Percentiles rank a stretch among this genome's conserved stretches.
phyloP scores from a whole-genome alignment of 768 basidiomycete species.

The Lactarius psammicola region DNA sequence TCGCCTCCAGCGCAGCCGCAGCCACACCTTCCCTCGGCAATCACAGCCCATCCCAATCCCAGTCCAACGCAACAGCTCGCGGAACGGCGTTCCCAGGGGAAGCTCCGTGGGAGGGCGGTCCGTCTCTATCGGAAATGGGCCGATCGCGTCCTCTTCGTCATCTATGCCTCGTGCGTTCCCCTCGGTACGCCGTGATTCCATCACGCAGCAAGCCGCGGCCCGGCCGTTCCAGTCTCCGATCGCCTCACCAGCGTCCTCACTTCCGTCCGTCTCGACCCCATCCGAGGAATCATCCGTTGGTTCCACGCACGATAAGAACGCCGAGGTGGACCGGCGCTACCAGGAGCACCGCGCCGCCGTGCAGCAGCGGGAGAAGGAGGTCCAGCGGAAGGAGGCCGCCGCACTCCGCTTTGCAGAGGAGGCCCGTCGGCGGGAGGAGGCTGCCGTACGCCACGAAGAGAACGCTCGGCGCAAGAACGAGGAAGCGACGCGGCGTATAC shows the following conservation, averaged over 20 bases:
- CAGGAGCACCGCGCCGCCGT: constrained; percentile 12
- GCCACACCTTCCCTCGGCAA: background rate
- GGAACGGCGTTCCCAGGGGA: constrained; percentile 8
- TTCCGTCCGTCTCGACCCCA: constrained; percentile 15
- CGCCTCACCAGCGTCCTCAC: constrained; percentile 13
- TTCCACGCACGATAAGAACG: background rate
- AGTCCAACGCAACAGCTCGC: constrained; percentile 15
- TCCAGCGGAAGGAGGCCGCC: constrained; percentile 16
- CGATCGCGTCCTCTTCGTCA: constrained; percentile 4
- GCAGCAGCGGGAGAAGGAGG: constrained; percentile 15
- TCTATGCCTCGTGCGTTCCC: constrained; percentile 16
- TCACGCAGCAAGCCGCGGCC: constrained; percentile 1
- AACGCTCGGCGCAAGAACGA: constrained; percentile 21
- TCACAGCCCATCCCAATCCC: constrained; percentile 25
- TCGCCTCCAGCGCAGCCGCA: background rate
- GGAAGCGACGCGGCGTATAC: constrained; percentile 23
- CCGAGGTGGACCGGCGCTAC: constrained; percentile 10
- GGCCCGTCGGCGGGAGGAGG: constrained; percentile 22
- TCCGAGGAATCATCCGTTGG: constrained; percentile 3
- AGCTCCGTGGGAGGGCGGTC: constrained; percentile 4
- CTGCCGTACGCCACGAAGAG: constrained; percentile 20
- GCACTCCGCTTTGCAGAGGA: constrained; percentile 19
- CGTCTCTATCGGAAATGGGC: constrained; percentile 1
- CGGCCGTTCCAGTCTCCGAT: constrained; percentile 6
- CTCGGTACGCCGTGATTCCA: constrained; percentile 15